Conservation (phyloP, 805 yeast species). For the Pichia kluyveri region DNA sequence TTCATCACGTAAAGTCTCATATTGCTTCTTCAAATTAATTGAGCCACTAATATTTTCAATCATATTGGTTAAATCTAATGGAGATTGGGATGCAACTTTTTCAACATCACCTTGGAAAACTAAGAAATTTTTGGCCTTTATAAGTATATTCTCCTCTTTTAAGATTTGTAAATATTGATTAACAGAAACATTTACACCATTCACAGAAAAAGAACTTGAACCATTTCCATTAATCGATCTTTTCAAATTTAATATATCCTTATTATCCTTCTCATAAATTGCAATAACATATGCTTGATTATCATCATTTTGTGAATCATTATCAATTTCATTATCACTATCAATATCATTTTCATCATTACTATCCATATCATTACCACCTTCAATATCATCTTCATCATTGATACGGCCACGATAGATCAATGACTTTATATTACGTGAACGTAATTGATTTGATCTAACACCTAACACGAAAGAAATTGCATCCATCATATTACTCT, state of each 20-base stretch:
- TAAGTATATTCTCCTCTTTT: constrained; percentile 70
- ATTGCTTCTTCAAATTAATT: constrained; percentile 53
- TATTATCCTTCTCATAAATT: constrained; percentile 55
- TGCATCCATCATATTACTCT: constrained; percentile 95
- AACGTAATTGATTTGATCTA: constrained; percentile 64
- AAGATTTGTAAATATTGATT: constrained; percentile 56
- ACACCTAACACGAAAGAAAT: constrained; percentile 89
- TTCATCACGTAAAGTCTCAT: constrained; percentile 53
- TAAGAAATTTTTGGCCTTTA: constrained; percentile 83
- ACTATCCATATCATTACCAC: constrained; percentile 16
- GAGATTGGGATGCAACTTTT: constrained; percentile 79
- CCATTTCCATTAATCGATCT: constrained; percentile 55
- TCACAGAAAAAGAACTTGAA: constrained; percentile 56
- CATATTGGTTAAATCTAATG: constrained; percentile 61
- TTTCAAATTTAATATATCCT: constrained; percentile 50
- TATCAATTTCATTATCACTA: constrained; percentile 1
- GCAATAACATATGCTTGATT: constrained; percentile 68
- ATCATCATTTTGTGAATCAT: neutral
- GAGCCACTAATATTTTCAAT: constrained; percentile 85
- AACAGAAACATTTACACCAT: constrained; percentile 52
- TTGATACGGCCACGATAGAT: constrained; percentile 64
- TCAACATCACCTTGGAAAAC: constrained; percentile 98
- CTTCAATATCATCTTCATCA: constrained; percentile 17
- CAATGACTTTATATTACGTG: constrained; percentile 63
- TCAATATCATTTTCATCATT: constrained; percentile 38